Percentiles rank a stretch among this genome's conserved stretches.
Conservation (phyloP, 768 basidiomycete genomes). For the Boletus rubescentipes region DNA sequence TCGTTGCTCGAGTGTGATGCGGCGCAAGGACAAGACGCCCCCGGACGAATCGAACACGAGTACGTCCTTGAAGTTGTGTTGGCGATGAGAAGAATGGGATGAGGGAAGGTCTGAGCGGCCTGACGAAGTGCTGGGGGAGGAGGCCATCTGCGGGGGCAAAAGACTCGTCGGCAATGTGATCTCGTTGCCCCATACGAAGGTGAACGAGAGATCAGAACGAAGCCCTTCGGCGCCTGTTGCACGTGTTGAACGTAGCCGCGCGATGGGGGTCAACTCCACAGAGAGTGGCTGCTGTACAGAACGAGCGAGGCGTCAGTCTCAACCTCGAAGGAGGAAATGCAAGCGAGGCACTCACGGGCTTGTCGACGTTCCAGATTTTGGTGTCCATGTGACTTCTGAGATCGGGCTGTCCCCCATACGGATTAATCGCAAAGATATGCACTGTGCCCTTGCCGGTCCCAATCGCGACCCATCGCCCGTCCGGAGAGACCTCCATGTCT, state of each 20-base stretch:
- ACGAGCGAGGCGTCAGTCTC: neutral
- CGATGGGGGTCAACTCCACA: constrained; percentile 55
- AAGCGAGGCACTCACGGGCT: constrained; percentile 38
- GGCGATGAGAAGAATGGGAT: constrained; percentile 31
- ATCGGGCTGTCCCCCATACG: constrained; percentile 71
- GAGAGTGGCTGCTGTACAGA: constrained; percentile 46
- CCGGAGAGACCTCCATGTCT: constrained; percentile 39
- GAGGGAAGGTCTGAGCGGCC: constrained; percentile 30
- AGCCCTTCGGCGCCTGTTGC: constrained; percentile 28
- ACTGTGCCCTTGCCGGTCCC: constrained; percentile 62
- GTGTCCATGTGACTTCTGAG: constrained; percentile 58
- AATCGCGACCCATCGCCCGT: constrained; percentile 69
- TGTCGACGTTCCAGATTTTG: constrained; percentile 52
- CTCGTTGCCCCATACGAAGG: constrained; percentile 44
- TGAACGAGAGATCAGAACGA: constrained; percentile 50
- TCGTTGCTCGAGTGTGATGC: constrained; percentile 47
- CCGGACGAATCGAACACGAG: constrained; percentile 65
- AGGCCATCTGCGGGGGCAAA: constrained; percentile 28
- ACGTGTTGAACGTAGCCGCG: constrained; percentile 46
- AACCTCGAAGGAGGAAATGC: neutral
- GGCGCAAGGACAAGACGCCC: constrained; percentile 53
- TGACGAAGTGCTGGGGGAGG: constrained; percentile 28
- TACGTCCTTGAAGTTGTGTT: constrained; percentile 60
- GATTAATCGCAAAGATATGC: constrained; percentile 76
- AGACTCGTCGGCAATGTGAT: constrained; percentile 39